Evolutionary conservation across 2,329 filamentous ascomycete species (phyloP).

Genomic region (Corynespora cassiicola): DNA sequence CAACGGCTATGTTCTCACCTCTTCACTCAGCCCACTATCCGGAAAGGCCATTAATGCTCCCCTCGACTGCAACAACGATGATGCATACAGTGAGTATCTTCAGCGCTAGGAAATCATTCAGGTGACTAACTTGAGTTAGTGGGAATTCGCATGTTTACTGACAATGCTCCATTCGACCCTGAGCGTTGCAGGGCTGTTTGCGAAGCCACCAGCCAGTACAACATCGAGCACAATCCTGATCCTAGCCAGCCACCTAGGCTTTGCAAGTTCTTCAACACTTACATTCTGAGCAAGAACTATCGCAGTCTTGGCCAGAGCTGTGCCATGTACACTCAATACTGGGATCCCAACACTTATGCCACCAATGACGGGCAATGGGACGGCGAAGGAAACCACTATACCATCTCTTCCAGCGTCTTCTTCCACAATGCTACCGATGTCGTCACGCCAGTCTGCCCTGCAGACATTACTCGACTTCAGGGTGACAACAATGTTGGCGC

Average conservation of each 20-base stretch:
- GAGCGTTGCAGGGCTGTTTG: no score
- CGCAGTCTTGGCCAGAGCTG: constrained; percentile 32
- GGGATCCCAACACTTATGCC: constrained; percentile 11
- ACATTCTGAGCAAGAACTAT: constrained; percentile 33
- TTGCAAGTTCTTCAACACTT: constrained; percentile 44
- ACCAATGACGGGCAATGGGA: constrained; percentile 10
- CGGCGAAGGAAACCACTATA: constrained; percentile 3
- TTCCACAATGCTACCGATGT: constrained; percentile 2
- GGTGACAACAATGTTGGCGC: neutral
- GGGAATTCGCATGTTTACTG: constrained; percentile 24
- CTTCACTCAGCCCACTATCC: no score
- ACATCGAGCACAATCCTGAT: constrained; percentile 36
- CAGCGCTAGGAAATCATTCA: no score
- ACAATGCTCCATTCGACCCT: no score
- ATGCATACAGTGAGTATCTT: no score
- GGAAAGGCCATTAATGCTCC: constrained; percentile 40
- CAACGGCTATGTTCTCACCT: constrained; percentile 30
- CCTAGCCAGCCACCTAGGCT: constrained; percentile 21
- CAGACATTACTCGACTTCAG: no score
- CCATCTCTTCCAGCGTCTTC: constrained; percentile 5
- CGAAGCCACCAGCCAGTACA: constrained; percentile 33
- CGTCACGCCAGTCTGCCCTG: constrained; percentile 2
- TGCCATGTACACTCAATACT: constrained; percentile 16
- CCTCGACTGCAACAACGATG: constrained; percentile 31
- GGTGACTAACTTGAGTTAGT: no score